Percentiles rank a stretch among this genome's conserved stretches.
These are phyloP conservation scores for Cryphonectria carpinicola DNA, from an alignment of 2,329 filamentous ascomycete species.

Conservation along the genomic window DNA sequence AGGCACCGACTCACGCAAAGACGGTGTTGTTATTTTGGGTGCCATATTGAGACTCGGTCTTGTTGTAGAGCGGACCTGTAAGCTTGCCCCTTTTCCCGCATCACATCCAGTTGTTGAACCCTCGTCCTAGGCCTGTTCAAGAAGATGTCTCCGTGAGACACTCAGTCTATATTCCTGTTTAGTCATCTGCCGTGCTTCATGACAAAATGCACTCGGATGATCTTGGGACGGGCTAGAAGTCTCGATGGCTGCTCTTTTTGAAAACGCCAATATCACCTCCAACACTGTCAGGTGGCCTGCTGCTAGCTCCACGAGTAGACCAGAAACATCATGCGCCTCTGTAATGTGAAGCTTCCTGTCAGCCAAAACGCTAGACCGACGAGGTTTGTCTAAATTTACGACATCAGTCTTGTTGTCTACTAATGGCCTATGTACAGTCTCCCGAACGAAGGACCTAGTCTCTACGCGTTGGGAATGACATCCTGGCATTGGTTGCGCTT, in stretches of 20 bases:
- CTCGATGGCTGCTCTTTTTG: slow-evolving; percentile 1
- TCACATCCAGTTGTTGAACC: neutral
- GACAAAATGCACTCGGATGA: neutral
- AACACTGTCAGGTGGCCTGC: neutral
- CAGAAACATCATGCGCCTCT: neutral
- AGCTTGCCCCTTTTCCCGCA: neutral
- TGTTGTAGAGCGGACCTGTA: neutral
- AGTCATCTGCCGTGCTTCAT: neutral
- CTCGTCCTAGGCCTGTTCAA: neutral
- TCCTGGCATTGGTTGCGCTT: neutral
- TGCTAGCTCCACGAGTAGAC: neutral
- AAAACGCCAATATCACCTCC: neutral
- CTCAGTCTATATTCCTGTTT: neutral
- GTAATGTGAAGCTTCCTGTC: neutral
- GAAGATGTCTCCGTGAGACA: neutral
- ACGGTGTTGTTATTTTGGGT: too few relatives aligned
- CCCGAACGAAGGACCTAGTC: neutral
- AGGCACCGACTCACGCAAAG: too few relatives aligned
- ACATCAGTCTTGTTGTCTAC: neutral
- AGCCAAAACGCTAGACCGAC: neutral
- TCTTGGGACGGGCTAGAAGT: neutral
- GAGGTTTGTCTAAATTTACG: neutral
- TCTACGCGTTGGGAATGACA: neutral
- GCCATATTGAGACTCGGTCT: too few relatives aligned
- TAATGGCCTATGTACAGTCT: neutral